Percentiles rank a stretch among this genome's conserved stretches.
phyloP scores from a whole-genome alignment of 768 basidiomycete genomes.

The Suillus spraguei region DNA sequence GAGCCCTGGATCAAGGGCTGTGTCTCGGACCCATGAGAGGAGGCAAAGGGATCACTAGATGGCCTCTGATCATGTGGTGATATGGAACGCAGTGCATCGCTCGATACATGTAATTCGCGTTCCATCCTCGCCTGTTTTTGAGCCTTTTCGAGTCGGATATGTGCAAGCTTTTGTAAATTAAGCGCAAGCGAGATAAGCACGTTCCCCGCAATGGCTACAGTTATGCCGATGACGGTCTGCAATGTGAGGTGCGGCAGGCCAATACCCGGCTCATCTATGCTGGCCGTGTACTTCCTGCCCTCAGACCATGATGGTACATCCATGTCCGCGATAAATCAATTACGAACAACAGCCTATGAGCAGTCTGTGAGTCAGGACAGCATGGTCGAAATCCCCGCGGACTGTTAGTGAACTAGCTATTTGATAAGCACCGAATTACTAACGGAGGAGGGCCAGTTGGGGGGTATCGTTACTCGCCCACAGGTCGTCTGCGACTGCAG shows the following conservation, averaged over 20 bases:
- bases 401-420: neutral
- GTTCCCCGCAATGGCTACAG: constrained; percentile 82
- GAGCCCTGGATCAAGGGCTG: constrained; percentile 28
- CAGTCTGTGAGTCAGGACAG: neutral
- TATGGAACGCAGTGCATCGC: neutral
- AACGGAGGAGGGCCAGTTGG: neutral
- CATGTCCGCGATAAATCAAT: neutral
- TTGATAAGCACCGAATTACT: neutral
- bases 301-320: constrained; percentile 16
- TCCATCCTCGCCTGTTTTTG: constrained; percentile 25
- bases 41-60: neutral
- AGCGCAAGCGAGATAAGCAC: constrained; percentile 88
- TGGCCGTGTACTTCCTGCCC: constrained; percentile 7
- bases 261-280: constrained; percentile 29
- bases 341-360: neutral
- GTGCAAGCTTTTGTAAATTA: constrained; percentile 92
- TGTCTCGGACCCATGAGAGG: constrained; percentile 19
- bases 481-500: constrained; percentile 1
- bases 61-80: neutral
- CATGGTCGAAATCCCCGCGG: neutral
- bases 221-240: constrained; percentile 73
- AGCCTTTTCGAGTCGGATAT: constrained; percentile 61
- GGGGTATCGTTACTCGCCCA: neutral
- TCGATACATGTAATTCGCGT: constrained; percentile 12
- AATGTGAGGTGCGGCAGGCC: constrained; percentile 58